phyloP scores from a whole-genome alignment of 495 filamentous ascomycete species.

The Penicillium desertorum region DNA sequence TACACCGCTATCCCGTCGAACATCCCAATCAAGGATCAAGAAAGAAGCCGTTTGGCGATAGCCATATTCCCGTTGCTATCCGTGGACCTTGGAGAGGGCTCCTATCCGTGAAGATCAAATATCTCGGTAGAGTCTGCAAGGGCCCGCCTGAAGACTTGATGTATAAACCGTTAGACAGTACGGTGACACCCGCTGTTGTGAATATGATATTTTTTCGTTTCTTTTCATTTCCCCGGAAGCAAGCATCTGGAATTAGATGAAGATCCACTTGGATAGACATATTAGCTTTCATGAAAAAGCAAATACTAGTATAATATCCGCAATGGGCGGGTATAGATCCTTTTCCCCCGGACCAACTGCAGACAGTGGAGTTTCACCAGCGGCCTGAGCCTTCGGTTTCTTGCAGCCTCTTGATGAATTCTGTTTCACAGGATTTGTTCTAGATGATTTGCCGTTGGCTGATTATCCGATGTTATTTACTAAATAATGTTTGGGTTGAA shows the following conservation, averaged over 20 bases:
- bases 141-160: conserved; percentile 39
- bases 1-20: conserved; percentile 41
- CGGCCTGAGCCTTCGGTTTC: conserved; percentile 33
- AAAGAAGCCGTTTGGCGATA: conserved; percentile 27
- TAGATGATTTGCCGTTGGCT: conserved; percentile 5
- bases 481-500: conserved; percentile 4
- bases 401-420: conserved; percentile 23
- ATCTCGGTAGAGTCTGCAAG: conserved; percentile 37
- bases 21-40: conserved; percentile 29
- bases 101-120: conserved; percentile 24
- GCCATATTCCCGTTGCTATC: conserved; percentile 20
- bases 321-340: conserved; percentile 12
- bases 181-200: conserved; percentile 23
- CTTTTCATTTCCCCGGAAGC: conserved; percentile 11
- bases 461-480: neutral
- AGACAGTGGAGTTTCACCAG: conserved; percentile 28
- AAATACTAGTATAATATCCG: conserved; percentile 1
- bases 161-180: conserved; percentile 34
- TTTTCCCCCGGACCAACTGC: conserved; percentile 20
- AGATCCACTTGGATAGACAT: neutral
- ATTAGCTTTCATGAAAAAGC: neutral
- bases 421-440: conserved; percentile 13
- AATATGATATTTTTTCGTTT: conserved; percentile 4
- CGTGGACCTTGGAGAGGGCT: conserved; percentile 21
- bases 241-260: conserved; percentile 4